Conservation (phyloP, 2,329 filamentous ascomycete species). For the Aspergillus luchuensis region DNA sequence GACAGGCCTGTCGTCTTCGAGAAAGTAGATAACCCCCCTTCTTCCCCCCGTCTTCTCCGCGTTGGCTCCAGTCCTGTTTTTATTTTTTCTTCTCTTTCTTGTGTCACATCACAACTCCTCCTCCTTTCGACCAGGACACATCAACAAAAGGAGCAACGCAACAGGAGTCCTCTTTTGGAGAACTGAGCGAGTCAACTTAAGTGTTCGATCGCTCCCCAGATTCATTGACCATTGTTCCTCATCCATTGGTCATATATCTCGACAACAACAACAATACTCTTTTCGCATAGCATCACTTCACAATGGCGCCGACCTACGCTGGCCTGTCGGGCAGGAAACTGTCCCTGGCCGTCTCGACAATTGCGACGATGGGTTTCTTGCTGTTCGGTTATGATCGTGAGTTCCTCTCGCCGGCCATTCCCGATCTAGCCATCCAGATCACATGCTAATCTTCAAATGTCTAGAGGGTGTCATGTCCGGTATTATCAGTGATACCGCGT, state of each 20-base stretch:
- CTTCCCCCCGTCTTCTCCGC: conserved; percentile 22
- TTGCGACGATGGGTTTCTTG: conserved; percentile 65
- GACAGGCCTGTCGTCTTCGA: conserved; percentile 24
- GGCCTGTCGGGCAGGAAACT: conserved; percentile 62
- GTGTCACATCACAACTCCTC: conserved; percentile 5
- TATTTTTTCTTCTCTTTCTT: conserved; percentile 8
- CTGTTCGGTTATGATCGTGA: conserved; percentile 61
- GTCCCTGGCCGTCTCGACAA: conserved; percentile 60
- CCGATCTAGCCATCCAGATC: no score
- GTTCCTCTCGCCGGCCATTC: conserved; percentile 16
- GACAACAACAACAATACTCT: not conserved
- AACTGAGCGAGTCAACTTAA: conserved; percentile 5
- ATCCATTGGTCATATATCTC: not conserved
- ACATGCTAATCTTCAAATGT: not conserved
- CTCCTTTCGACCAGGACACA: not conserved
- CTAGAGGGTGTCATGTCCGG: conserved; percentile 45
- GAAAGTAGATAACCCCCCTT: conserved; percentile 33
- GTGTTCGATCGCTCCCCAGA: conserved; percentile 3
- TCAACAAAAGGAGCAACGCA: not conserved
- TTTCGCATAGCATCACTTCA: conserved; percentile 8
- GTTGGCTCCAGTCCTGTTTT: conserved; percentile 19
- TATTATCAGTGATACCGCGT: conserved; percentile 38
- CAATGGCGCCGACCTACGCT: conserved; percentile 58
- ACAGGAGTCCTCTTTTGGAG: not conserved
- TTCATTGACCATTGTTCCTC: not conserved